Conservation (phyloP, 495 filamentous ascomycete genomes). For the Hamigera avellanea region DNA sequence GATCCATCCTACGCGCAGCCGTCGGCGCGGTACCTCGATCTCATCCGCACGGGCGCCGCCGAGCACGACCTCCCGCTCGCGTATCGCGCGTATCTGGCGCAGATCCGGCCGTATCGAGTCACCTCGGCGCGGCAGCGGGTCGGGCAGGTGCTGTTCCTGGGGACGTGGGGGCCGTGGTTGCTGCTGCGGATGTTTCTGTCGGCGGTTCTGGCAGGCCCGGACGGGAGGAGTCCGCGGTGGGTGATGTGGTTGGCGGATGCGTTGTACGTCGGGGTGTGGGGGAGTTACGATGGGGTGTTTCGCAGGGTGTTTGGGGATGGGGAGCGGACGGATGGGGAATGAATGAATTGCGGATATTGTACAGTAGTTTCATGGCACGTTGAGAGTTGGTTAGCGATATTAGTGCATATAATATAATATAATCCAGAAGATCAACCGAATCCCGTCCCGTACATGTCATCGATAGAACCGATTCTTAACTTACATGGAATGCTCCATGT, state of each 20-base stretch:
- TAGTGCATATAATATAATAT: background rate
- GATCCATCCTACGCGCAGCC: conserved; percentile 65
- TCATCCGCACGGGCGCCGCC: conserved; percentile 62
- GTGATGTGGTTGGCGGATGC: conserved; percentile 31
- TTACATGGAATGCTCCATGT: too few relatives aligned
- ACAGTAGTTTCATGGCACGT: background rate
- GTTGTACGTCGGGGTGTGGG: conserved; percentile 53
- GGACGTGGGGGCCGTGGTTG: conserved; percentile 49
- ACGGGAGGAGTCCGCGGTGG: conserved; percentile 60
- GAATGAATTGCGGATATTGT: too few relatives aligned
- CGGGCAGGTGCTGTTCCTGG: conserved; percentile 49
- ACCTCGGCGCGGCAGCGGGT: conserved; percentile 55
- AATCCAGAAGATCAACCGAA: background rate
- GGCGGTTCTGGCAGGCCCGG: conserved; percentile 42
- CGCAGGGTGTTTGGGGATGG: conserved; percentile 71
- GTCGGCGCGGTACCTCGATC: conserved; percentile 66
- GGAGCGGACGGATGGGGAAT: conserved; percentile 53
- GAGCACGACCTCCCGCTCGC: conserved; percentile 67
- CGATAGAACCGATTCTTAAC: too few relatives aligned
- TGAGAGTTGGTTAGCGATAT: background rate
- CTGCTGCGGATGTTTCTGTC: conserved; percentile 33
- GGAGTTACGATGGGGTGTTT: conserved; percentile 59
- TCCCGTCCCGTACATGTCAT: too few relatives aligned
- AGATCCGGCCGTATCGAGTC: conserved; percentile 54
- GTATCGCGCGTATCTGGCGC: conserved; percentile 58